phyloP scores from a whole-genome alignment of 306 rosid genomes.

The Spatholobus suberectus region DNA sequence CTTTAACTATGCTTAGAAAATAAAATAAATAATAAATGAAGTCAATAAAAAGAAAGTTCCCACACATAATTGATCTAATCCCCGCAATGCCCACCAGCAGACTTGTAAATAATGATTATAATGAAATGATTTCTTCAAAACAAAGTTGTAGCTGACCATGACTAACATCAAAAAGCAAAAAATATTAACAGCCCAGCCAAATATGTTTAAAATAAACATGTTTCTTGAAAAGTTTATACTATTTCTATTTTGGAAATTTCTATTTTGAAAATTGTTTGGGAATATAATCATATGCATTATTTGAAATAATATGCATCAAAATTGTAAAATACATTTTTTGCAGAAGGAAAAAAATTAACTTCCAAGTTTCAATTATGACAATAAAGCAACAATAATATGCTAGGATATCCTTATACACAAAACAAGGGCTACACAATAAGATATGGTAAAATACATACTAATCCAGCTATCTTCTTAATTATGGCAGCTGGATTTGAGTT shows the following conservation, averaged over 20 bases:
- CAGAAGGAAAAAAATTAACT: constrained; percentile 12
- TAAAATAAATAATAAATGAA: constrained; percentile 20
- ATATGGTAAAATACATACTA: constrained; percentile 61
- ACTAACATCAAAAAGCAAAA: constrained; percentile 26
- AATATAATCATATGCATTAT: constrained; percentile 24
- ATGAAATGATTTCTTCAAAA: constrained; percentile 18
- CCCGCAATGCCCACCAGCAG: constrained; percentile 31
- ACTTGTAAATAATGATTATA: constrained; percentile 26
- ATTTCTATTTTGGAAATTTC: not conserved
- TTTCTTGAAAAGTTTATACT: constrained; percentile 15
- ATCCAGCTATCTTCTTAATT: constrained; percentile 96
- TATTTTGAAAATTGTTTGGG: not conserved
- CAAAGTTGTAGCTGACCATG: constrained; percentile 9
- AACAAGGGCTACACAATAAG: not conserved
- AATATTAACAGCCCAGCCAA: not conserved
- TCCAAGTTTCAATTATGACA: constrained; percentile 13
- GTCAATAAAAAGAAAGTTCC: not conserved
- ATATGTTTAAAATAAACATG: not conserved
- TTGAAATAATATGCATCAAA: constrained; percentile 22
- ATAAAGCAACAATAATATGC: constrained; percentile 2
- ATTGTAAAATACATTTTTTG: constrained; percentile 8
- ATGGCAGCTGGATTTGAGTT: constrained; percentile 86
- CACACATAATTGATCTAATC: constrained; percentile 12
- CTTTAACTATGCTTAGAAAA: constrained; percentile 24
- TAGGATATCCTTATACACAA: not conserved